These are phyloP conservation scores for Cyclotella sp. DNA, from an alignment of 108 stramenopile genomes.

Conservation along the genomic window DNA sequence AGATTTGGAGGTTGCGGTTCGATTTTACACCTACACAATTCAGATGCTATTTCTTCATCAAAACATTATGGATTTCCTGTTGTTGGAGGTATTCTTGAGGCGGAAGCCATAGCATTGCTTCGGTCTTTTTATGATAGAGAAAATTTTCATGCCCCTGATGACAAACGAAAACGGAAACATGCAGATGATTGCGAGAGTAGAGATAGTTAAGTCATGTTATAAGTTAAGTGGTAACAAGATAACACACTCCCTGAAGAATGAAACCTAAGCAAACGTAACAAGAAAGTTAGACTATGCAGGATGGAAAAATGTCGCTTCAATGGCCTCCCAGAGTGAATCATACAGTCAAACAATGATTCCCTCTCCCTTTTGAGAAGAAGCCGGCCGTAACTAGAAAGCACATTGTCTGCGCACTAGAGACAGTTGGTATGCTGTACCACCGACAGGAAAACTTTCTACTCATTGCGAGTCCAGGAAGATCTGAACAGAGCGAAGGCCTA, in stretches of 20 bases:
- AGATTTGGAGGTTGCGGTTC: constrained; percentile 89
- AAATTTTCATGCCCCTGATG: constrained; percentile 86
- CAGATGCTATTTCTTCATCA: constrained; percentile 39
- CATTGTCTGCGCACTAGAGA: constrained; percentile 37
- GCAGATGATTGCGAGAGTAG: constrained; percentile 1
- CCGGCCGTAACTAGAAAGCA: constrained; percentile 23
- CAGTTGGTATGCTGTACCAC: constrained; percentile 20
- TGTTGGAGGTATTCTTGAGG: constrained; percentile 66
- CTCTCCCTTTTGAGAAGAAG: constrained; percentile 55
- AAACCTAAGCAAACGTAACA: neutral
- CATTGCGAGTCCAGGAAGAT: constrained; percentile 4
- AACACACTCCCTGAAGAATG: neutral
- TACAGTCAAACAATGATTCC: constrained; percentile 33
- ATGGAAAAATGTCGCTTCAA: constrained; percentile 39
- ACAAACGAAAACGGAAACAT: constrained; percentile 60
- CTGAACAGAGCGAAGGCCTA: constrained; percentile 32
- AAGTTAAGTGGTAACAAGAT: too few relatives aligned
- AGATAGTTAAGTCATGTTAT: neutral
- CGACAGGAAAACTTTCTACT: constrained; percentile 33
- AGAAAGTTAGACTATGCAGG: neutral
- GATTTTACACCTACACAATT: constrained; percentile 66
- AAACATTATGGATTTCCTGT: constrained; percentile 66
- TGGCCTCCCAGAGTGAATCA: constrained; percentile 54
- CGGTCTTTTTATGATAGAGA: constrained; percentile 88
- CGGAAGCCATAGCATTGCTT: constrained; percentile 70